Percentiles rank a stretch among this genome's conserved stretches.
Conservation (phyloP, 1,284 basidiomycete genomes). For the Coniophora puteana region DNA sequence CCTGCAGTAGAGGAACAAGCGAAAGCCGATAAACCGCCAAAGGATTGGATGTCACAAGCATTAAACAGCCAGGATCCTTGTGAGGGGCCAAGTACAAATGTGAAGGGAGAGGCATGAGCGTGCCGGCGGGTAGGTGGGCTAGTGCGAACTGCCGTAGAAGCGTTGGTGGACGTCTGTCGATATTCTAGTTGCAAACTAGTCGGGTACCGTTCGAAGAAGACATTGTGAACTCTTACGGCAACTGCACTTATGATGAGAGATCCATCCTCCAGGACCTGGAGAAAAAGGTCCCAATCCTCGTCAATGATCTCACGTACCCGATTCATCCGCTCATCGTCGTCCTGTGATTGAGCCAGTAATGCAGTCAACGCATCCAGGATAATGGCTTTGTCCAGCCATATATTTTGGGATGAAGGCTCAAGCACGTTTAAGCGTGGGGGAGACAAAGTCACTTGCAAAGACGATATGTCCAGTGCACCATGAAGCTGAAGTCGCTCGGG, state of each 20-base stretch:
- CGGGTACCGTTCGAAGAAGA: conserved; percentile 2
- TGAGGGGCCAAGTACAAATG: conserved; percentile 55
- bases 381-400: conserved; percentile 62
- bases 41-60: conserved; percentile 57
- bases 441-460: conserved; percentile 42
- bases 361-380: conserved; percentile 45
- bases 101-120: conserved; percentile 41
- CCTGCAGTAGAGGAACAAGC: conserved; percentile 56
- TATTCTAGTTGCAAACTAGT: conserved; percentile 55
- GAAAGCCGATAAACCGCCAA: conserved; percentile 54
- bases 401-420: conserved; percentile 41
- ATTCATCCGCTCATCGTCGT: conserved; percentile 42
- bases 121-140: conserved; percentile 52
- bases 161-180: conserved; percentile 87
- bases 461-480: conserved; percentile 64
- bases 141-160: conserved; percentile 75
- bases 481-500: conserved; percentile 84
- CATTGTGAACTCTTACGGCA: conserved; percentile 46
- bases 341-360: conserved; percentile 28
- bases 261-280: conserved; percentile 70
- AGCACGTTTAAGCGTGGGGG: too few species aligned
- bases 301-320: conserved; percentile 57
- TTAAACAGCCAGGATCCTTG: conserved; percentile 40
- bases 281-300: conserved; percentile 77
- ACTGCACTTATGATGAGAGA: conserved; percentile 70